Conservation (phyloP, 495 filamentous ascomycete genomes). For the Penicillium steckii region DNA sequence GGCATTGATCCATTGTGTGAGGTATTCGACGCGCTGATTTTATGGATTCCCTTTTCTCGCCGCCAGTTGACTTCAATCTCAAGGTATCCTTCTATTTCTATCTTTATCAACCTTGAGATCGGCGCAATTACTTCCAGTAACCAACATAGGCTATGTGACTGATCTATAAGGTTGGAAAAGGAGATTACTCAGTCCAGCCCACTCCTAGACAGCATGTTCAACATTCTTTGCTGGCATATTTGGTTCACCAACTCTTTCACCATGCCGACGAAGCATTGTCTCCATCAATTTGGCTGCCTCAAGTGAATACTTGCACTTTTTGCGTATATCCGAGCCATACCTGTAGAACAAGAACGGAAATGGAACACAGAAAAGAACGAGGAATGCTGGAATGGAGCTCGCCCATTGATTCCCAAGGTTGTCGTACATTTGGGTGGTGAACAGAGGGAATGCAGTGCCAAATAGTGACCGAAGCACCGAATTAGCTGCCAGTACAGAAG, state of each 20-base stretch:
- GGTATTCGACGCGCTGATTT: too few species aligned
- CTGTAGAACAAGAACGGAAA: background rate
- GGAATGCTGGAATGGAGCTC: background rate
- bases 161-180: too few species aligned
- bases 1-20: too few species aligned
- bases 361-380: background rate
- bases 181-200: too few species aligned
- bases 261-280: background rate
- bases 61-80: too few species aligned
- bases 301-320: background rate
- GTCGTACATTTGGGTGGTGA: background rate
- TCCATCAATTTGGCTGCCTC: background rate
- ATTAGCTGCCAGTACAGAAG: background rate
- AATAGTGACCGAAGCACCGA: background rate
- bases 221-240: background rate
- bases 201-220: conserved; percentile 1
- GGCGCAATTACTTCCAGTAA: too few species aligned
- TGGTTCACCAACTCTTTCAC: background rate
- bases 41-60: too few species aligned
- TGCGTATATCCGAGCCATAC: background rate
- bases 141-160: too few species aligned
- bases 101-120: too few species aligned
- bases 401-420: background rate
- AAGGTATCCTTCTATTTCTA: too few species aligned
- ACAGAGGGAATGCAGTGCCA: background rate